Conservation (phyloP, 352 stramenopile species). For the Globisporangium alternatum region DNA sequence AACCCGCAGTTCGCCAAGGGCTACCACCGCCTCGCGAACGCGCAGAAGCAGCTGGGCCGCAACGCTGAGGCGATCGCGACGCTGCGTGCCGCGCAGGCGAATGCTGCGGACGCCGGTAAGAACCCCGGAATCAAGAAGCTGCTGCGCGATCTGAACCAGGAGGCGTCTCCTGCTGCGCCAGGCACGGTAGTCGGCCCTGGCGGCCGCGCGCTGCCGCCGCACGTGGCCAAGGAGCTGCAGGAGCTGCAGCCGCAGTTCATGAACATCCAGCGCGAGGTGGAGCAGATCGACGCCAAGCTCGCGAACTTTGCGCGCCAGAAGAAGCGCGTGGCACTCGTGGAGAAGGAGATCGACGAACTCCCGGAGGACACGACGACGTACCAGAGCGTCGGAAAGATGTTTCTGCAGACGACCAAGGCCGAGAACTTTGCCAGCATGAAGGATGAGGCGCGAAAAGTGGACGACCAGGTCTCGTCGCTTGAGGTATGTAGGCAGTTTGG, state of each 20-base stretch:
- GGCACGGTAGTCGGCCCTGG: constrained; percentile 14
- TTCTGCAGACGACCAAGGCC: constrained; percentile 49
- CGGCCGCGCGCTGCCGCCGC: constrained; percentile 44
- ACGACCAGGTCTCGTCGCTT: constrained; percentile 68
- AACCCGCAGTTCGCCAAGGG: constrained; percentile 78
- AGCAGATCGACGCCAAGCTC: constrained; percentile 77
- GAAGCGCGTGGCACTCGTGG: constrained; percentile 71
- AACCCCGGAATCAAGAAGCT: constrained; percentile 76
- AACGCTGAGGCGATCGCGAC: constrained; percentile 69
- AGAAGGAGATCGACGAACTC: constrained; percentile 66
- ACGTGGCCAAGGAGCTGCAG: constrained; percentile 75
- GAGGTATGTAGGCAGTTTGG: constrained; percentile 32
- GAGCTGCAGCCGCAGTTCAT: constrained; percentile 80
- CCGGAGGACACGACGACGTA: constrained; percentile 62
- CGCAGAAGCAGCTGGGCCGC: constrained; percentile 72
- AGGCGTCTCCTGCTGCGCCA: constrained; percentile 20
- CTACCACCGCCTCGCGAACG: constrained; percentile 77
- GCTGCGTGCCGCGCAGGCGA: constrained; percentile 40
- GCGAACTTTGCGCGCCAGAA: constrained; percentile 57
- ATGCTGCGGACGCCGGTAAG: constrained; percentile 40
- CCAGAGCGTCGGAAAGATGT: constrained; percentile 85
- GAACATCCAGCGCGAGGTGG: constrained; percentile 72
- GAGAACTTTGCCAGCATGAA: constrained; percentile 63
- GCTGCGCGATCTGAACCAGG: constrained; percentile 63
- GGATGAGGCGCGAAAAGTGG: constrained; percentile 49